Conservation (phyloP, 2,329 filamentous ascomycete genomes). For the Verticillium isaacii region DNA sequence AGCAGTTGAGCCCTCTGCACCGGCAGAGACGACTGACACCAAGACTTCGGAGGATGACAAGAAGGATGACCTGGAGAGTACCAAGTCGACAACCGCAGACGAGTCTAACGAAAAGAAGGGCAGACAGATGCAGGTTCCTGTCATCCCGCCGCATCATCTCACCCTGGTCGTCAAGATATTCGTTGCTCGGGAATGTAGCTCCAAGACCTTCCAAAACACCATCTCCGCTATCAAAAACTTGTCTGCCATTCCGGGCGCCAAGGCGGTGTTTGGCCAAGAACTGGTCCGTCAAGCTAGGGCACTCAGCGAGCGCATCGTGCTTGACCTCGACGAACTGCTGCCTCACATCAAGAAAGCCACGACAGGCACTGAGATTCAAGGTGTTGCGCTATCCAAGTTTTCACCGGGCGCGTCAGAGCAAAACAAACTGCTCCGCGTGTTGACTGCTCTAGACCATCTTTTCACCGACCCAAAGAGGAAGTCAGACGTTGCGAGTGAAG, state of each 20-base stretch:
- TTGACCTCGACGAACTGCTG: constrained; percentile 78
- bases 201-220: constrained; percentile 96
- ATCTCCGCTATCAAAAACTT: constrained; percentile 98
- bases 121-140: constrained; percentile 67
- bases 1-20: not conserved
- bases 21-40: constrained; percentile 10
- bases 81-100: constrained; percentile 13
- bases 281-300: constrained; percentile 81
- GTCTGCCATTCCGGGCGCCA: constrained; percentile 85
- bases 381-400: constrained; percentile 89
- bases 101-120: constrained; percentile 34
- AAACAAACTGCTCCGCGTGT: constrained; percentile 85
- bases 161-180: constrained; percentile 95
- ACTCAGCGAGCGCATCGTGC: constrained; percentile 78
- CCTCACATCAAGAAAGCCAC: constrained; percentile 82
- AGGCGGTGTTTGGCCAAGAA: constrained; percentile 87
- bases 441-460: constrained; percentile 92
- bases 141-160: constrained; percentile 84
- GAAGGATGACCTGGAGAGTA: constrained; percentile 3
- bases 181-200: constrained; percentile 91
- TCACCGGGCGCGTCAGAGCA: constrained; percentile 95
- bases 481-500: constrained; percentile 37
- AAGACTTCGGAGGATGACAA: constrained; percentile 7
- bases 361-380: constrained; percentile 91
- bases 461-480: constrained; percentile 74